Conservation (phyloP, 2,329 filamentous ascomycete species). For the Botryotinia narcissicola region DNA sequence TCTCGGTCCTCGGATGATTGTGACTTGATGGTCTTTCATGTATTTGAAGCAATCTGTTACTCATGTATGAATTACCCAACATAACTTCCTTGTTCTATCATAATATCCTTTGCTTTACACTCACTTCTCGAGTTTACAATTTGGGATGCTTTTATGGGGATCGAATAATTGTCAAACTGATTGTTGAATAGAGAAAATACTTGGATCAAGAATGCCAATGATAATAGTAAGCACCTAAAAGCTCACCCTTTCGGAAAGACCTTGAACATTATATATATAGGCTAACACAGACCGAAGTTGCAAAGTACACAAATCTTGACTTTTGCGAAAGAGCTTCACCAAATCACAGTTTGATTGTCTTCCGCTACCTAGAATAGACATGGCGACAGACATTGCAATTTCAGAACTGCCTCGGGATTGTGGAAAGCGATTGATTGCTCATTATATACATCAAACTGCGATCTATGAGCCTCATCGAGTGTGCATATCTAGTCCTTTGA, state of each 20-base stretch:
- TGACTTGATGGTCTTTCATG: neutral
- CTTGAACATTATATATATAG: neutral
- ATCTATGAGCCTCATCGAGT: slow-evolving; percentile 8
- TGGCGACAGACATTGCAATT: neutral
- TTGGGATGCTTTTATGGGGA: neutral
- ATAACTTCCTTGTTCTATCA: neutral
- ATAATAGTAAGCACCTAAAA: neutral
- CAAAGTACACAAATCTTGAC: too few relatives aligned
- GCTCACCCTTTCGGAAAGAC: neutral
- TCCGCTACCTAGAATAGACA: neutral
- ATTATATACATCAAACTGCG: slow-evolving; percentile 12
- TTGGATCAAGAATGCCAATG: neutral
- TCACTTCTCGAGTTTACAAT: too few relatives aligned
- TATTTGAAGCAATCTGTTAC: neutral
- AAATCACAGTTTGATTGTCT: neutral
- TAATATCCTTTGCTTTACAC: neutral
- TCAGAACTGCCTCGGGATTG: neutral
- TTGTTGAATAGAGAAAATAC: too few relatives aligned
- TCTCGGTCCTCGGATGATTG: neutral
- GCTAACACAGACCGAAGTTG: neutral
- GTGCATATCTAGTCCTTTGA: slow-evolving; percentile 13
- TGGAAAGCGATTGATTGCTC: neutral
- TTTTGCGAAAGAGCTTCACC: neutral
- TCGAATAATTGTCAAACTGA: too few relatives aligned
- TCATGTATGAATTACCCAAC: neutral